Evolutionary conservation across 2,329 filamentous ascomycete genomes (phyloP).

Genomic region (Juglanconis sp.): DNA sequence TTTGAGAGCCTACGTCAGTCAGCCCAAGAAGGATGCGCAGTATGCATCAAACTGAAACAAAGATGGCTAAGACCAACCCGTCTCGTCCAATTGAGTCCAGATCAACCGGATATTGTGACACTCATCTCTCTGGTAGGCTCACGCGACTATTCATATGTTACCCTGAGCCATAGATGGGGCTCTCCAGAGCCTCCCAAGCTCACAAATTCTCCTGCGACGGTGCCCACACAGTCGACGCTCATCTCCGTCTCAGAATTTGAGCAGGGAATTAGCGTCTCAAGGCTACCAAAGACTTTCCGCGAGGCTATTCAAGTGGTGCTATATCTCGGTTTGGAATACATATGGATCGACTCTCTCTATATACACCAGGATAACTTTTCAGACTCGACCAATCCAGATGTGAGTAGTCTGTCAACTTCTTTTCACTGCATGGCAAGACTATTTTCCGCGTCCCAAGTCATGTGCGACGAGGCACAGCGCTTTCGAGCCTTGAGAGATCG

Average conservation of each 20-base stretch:
- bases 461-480: no score
- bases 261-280: neutral
- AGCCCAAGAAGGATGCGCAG: neutral
- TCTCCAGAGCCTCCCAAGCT: neutral
- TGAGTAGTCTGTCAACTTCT: no score
- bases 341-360: neutral
- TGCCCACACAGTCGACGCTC: no score
- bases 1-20: neutral
- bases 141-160: neutral
- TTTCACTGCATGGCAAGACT: no score
- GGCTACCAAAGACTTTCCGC: neutral
- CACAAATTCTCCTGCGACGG: neutral
- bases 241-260: neutral
- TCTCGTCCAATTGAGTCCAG: no score
- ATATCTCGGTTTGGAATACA: neutral
- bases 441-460: no score
- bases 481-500: no score
- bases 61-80: neutral
- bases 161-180: constrained; percentile 4
- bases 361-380: neutral
- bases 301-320: neutral
- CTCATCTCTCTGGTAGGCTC: no score
- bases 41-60: neutral
- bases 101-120: neutral
- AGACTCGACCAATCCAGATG: no score